Evolutionary conservation across 768 basidiomycete genomes (phyloP).

Genomic region (Rhodotorula taiwanensis): DNA sequence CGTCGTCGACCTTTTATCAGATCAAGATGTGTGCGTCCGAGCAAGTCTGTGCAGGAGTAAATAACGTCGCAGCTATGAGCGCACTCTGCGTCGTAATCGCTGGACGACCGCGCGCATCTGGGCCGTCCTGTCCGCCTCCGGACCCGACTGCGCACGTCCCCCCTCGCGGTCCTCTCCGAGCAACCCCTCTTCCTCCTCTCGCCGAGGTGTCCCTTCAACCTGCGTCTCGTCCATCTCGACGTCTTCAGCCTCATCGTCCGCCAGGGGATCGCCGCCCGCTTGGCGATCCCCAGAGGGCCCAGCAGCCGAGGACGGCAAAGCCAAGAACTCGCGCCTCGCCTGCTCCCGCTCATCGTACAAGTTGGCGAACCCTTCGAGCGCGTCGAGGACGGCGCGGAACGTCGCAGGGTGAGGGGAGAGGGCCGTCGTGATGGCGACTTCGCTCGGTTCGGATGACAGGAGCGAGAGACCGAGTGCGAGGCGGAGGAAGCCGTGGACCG

Average conservation of each 20-base stretch:
- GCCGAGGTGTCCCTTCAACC: too few relatives aligned
- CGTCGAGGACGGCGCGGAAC: slow-evolving; percentile 9
- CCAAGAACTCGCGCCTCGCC: not conserved
- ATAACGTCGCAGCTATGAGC: too few relatives aligned
- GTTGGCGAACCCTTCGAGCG: slow-evolving; percentile 27
- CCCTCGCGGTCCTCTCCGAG: not conserved
- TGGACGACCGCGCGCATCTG: not conserved
- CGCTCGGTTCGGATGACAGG: slow-evolving; percentile 21
- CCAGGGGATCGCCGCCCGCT: not conserved
- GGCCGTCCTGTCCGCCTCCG: not conserved
- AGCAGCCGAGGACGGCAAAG: too few relatives aligned
- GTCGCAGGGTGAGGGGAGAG: not conserved
- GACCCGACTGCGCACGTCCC: not conserved
- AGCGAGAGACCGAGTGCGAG: slow-evolving; percentile 26
- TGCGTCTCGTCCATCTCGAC: not conserved
- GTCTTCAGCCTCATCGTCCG: too few relatives aligned
- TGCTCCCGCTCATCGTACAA: slow-evolving; percentile 15
- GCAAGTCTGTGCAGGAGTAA: too few relatives aligned
- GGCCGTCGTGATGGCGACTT: slow-evolving; percentile 8
- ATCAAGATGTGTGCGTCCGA: too few relatives aligned
- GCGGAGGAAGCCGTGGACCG: slow-evolving; percentile 27
- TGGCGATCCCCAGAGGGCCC: not conserved
- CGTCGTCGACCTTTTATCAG: too few relatives aligned
- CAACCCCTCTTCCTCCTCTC: not conserved
- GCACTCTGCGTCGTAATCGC: not conserved